Evolutionary conservation across 345 rosid species (phyloP).

Genomic region (Anastatica hierochuntica): DNA sequence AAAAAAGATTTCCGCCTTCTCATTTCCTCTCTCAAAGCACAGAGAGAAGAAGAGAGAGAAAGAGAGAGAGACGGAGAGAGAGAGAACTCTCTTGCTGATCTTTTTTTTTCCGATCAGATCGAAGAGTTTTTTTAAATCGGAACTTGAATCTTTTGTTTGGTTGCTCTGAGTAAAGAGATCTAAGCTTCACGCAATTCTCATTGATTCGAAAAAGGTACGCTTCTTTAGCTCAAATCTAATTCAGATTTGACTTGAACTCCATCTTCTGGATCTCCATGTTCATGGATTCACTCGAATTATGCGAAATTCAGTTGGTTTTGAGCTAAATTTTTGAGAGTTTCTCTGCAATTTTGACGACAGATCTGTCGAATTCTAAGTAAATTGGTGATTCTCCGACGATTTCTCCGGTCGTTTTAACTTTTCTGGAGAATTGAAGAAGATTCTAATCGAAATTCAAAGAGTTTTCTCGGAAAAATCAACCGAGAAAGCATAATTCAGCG

Average conservation of each 20-base stretch:
- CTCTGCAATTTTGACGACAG: constrained; percentile 15
- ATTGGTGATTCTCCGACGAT: background rate
- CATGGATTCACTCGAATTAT: constrained; percentile 27
- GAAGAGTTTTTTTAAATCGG: constrained; percentile 2
- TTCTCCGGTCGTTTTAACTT: background rate
- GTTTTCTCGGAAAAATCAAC: constrained; percentile 19
- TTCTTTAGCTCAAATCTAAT: background rate
- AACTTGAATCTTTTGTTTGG: constrained; percentile 1
- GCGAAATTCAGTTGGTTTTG: background rate
- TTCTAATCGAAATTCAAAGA: background rate
- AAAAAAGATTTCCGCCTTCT: constrained; percentile 18
- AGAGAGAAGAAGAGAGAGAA: background rate
- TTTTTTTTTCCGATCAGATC: constrained; percentile 18
- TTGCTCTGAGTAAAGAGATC: constrained; percentile 8
- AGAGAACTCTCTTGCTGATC: constrained; percentile 19
- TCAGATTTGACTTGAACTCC: constrained; percentile 1
- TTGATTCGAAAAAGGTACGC: constrained; percentile 12
- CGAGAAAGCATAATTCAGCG: constrained; percentile 21
- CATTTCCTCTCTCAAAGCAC: constrained; percentile 3
- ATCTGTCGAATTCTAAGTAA: constrained; percentile 11
- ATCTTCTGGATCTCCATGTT: constrained; percentile 4
- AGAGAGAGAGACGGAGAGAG: background rate
- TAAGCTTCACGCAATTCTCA: background rate
- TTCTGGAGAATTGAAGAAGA: background rate
- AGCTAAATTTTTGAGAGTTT: background rate